Evolutionary conservation across 1,284 basidiomycete species (phyloP).

Genomic region (Microbotryum violaceum): DNA sequence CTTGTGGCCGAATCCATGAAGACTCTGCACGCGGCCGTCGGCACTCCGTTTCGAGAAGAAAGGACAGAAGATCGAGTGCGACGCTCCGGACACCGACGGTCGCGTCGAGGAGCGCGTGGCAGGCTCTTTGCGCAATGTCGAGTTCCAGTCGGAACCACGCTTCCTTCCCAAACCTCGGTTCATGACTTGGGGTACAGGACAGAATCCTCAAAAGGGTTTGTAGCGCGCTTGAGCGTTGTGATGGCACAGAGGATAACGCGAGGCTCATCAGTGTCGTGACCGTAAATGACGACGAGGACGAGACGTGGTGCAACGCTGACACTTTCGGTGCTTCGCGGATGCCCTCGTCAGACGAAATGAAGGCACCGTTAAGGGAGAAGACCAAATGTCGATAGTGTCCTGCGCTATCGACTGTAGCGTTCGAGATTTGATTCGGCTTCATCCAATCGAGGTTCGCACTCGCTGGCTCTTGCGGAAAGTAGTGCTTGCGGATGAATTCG

Average conservation of each 20-base stretch:
- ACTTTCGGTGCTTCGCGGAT: neutral
- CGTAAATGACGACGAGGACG: slow-evolving; percentile 17
- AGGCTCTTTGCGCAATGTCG: slow-evolving; percentile 3
- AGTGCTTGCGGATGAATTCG: slow-evolving; percentile 71
- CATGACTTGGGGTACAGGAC: neutral
- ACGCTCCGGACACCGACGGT: slow-evolving; percentile 10
- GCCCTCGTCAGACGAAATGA: slow-evolving; percentile 46
- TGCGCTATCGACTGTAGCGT: slow-evolving; percentile 16
- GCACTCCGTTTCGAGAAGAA: slow-evolving; percentile 6
- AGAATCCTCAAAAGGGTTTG: slow-evolving; percentile 13
- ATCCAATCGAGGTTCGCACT: slow-evolving; percentile 70
- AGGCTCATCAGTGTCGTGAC: slow-evolving; percentile 22
- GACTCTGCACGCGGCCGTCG: neutral
- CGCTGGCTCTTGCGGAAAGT: slow-evolving; percentile 61
- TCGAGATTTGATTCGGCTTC: slow-evolving; percentile 30
- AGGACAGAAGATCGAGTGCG: slow-evolving; percentile 1
- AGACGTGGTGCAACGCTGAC: slow-evolving; percentile 14
- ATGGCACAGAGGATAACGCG: slow-evolving; percentile 23
- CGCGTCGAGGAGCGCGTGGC: slow-evolving; percentile 13
- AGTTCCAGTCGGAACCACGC: slow-evolving; percentile 4
- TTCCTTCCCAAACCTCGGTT: slow-evolving; percentile 1
- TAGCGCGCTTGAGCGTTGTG: slow-evolving; percentile 23
- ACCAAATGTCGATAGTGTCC: slow-evolving; percentile 43
- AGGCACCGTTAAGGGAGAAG: slow-evolving; percentile 65
- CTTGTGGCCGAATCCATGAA: slow-evolving; percentile 3